phyloP scores from a whole-genome alignment of 345 rosid species.

The Mangifera indica region DNA sequence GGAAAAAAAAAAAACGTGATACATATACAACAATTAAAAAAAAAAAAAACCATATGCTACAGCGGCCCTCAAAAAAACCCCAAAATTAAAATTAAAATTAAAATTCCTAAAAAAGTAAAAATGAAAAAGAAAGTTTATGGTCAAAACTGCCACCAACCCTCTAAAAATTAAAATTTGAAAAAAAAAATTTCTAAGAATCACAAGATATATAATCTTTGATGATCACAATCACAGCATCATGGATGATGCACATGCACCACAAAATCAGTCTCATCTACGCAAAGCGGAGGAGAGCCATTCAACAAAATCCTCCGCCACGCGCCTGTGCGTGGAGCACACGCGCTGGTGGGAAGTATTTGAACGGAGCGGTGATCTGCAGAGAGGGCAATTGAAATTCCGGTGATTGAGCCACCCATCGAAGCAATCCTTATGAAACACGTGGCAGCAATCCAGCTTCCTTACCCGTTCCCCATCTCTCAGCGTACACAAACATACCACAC shows the following conservation, averaged over 20 bases:
- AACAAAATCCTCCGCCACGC: constrained; percentile 54
- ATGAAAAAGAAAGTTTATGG: constrained; percentile 8
- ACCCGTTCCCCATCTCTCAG: constrained; percentile 74
- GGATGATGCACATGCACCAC: background rate
- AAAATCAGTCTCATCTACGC: too few species aligned
- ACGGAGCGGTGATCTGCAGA: constrained; percentile 55
- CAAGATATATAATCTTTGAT: too few species aligned
- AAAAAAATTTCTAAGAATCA: background rate
- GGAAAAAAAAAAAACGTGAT: background rate
- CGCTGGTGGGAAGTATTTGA: constrained; percentile 31
- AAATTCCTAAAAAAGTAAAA: background rate
- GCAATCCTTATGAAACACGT: constrained; percentile 78
- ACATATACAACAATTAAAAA: constrained; percentile 15
- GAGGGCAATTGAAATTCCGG: constrained; percentile 67
- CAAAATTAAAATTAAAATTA: background rate
- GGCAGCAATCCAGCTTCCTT: constrained; percentile 76
- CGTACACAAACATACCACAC: constrained; percentile 63
- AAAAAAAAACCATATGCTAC: too few species aligned
- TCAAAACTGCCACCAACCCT: background rate
- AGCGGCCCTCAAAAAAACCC: constrained; percentile 12
- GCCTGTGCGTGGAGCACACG: constrained; percentile 43
- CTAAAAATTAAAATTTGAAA: background rate
- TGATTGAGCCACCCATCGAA: constrained; percentile 82
- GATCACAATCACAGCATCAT: background rate
- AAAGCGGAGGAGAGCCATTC: constrained; percentile 36